Percentiles rank a stretch among this genome's conserved stretches.
Conservation (phyloP, 2,329 filamentous ascomycete species). For the Atkinsonella texensis region DNA sequence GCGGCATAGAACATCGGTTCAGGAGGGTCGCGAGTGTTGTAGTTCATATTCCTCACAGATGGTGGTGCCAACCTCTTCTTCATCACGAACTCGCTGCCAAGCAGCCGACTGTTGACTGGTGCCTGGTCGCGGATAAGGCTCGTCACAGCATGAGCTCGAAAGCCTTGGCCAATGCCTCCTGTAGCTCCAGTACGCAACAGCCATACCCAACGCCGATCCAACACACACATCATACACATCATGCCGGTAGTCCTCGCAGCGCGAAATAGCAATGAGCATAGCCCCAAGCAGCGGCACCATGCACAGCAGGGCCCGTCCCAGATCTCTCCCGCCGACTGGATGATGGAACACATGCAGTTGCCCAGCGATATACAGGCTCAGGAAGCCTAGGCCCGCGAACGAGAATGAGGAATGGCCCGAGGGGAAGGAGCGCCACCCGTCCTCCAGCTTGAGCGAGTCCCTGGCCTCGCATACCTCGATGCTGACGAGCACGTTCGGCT, state of each 20-base stretch:
- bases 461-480: conserved; percentile 63
- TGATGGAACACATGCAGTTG: conserved; percentile 48
- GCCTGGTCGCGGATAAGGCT: conserved; percentile 42
- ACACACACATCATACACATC: conserved; percentile 58
- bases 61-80: conserved; percentile 35
- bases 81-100: conserved; percentile 38
- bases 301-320: conserved; percentile 45
- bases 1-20: background rate
- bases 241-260: conserved; percentile 59
- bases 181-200: conserved; percentile 54
- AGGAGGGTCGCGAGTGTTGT: conserved; percentile 8
- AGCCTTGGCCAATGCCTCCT: conserved; percentile 50
- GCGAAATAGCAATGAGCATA: conserved; percentile 54
- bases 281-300: conserved; percentile 49
- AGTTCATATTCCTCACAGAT: conserved; percentile 19
- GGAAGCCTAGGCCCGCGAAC: conserved; percentile 67
- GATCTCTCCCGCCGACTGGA: conserved; percentile 32
- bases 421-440: conserved; percentile 77
- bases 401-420: conserved; percentile 70
- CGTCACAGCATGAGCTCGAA: conserved; percentile 38
- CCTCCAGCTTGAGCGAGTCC: conserved; percentile 57
- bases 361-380: conserved; percentile 57
- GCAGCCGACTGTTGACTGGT: conserved; percentile 18
- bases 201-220: conserved; percentile 47
- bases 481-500: conserved; percentile 41